Evolutionary conservation across 192 early-diverging fungal genomes (phyloP).

Genomic region (Backusella sp.): DNA sequence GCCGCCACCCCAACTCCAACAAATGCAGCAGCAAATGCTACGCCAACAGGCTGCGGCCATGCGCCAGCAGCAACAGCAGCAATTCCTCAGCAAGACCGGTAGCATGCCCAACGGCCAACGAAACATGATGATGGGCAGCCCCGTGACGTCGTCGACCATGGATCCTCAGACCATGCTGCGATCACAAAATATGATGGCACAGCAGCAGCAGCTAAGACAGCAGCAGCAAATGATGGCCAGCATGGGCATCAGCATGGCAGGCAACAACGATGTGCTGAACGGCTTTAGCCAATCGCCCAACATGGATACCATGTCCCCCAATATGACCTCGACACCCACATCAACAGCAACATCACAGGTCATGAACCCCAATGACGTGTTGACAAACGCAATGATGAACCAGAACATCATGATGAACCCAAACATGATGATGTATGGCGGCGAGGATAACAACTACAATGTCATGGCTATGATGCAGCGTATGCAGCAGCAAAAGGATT

Average conservation of each 20-base stretch:
- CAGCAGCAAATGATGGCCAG: constrained; percentile 16
- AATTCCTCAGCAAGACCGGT: constrained; percentile 1
- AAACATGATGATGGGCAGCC: constrained; percentile 10
- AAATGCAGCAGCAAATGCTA: constrained; percentile 21
- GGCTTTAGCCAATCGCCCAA: not conserved
- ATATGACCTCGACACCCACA: constrained; percentile 3
- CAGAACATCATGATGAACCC: constrained; percentile 29
- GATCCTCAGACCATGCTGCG: constrained; percentile 20
- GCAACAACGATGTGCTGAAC: not conserved
- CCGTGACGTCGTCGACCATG: not conserved
- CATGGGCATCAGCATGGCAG: not conserved
- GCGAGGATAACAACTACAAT: constrained; percentile 15
- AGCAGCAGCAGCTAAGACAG: constrained; percentile 29
- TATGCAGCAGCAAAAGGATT: constrained; percentile 21
- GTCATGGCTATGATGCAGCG: constrained; percentile 38
- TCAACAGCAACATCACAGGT: not conserved
- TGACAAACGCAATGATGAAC: constrained; percentile 31
- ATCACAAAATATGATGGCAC: constrained; percentile 10
- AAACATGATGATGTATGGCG: constrained; percentile 16
- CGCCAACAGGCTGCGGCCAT: constrained; percentile 24
- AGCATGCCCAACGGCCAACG: not conserved
- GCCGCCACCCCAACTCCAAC: constrained; percentile 12
- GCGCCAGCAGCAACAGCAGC: constrained; percentile 33
- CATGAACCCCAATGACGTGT: constrained; percentile 19
- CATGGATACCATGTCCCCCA: constrained; percentile 17